These are phyloP conservation scores for Phaeotremella fagi DNA, from an alignment of 768 basidiomycete genomes.

Conservation along the genomic window DNA sequence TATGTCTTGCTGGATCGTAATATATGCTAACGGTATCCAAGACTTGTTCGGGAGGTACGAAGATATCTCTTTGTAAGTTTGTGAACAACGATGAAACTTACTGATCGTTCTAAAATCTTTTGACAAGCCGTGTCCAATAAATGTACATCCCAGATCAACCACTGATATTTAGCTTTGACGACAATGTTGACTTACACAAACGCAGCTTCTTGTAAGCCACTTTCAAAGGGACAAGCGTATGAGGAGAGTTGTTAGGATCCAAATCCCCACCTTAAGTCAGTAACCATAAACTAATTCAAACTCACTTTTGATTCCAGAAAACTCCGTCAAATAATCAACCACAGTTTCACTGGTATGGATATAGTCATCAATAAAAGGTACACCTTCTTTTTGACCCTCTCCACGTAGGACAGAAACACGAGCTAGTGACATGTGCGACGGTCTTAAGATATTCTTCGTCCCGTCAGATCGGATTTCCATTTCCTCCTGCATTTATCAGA, in stretches of 20 bases:
- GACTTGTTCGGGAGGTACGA: conserved; percentile 89
- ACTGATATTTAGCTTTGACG: conserved; percentile 46
- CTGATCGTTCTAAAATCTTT: conserved; percentile 99
- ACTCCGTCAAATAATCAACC: conserved; percentile 95
- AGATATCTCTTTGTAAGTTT: conserved; percentile 72
- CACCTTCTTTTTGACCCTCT: conserved; percentile 68
- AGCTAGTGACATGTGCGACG: conserved; percentile 84
- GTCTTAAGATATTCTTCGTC: conserved; percentile 83
- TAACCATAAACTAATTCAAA: conserved; percentile 8
- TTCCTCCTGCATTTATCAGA: conserved; percentile 63
- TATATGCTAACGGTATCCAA: conserved; percentile 98
- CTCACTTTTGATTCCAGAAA: conserved; percentile 89
- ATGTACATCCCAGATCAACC: conserved; percentile 91
- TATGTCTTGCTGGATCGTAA: conserved; percentile 71
- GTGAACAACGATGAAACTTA: conserved; percentile 50
- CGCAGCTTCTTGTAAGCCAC: conserved; percentile 98
- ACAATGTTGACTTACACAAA: conserved; percentile 48
- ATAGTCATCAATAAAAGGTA: conserved; percentile 96
- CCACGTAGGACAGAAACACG: conserved; percentile 92
- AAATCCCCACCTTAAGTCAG: conserved; percentile 75
- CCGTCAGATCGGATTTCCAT: conserved; percentile 92
- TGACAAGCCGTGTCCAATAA: conserved; percentile 92
- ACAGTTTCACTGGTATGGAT: conserved; percentile 94
- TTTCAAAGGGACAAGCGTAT: conserved; percentile 91
- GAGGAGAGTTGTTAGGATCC: conserved; percentile 71